Base-by-base conservation (phyloP, 1,139 yeast genomes). In the Trichomonascaceae sp. region DNA sequence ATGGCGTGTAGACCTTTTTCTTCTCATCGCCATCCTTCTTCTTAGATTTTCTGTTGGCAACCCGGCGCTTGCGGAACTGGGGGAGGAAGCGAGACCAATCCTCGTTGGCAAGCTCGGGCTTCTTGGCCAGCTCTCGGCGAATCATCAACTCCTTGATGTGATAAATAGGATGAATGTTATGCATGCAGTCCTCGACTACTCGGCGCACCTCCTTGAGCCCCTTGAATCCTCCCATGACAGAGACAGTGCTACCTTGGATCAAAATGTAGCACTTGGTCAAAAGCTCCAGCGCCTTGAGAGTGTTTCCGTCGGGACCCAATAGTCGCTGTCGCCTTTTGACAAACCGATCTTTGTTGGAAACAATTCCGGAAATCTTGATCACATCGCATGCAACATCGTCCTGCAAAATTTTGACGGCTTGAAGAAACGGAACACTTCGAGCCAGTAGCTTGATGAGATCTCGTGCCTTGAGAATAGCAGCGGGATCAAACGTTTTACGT, bases 71-170 rank as follows among this genome's bases (percentile, higher is more conserved):
- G 72, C 85, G 92, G 67, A 92, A 92, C 67, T 80, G 87, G 18
- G 99, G 99, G 54, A 92, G 66, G 60, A 89, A 92, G 56, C 99
- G 70, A 17, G 87, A 76, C 99, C 99, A 92, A 59, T 87, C 95
- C 59, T 92, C 97, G 36, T 82, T 67, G 25, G 94, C 96, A 45
- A 92, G 67, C 47, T 87, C 97, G 6, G 98, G 98, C 50, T 81
- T 85, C 61, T 85, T 81, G 29, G 93, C 82, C 44, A 89, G 66
- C 60, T 89, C 98, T 57, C 92, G 80, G 60, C 87, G 89, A 54
- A 89, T 87, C 99, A 89, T 92, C 44, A 89, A 68, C 58, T 92
- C 98, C 58, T 92, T 89, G 52, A 89, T 87, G 55, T 92, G 89
- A 60, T 89, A 89, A 43, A 89, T 89, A 8, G 99, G 99, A 57